Conservation (phyloP, 352 stramenopile species). For the Thalassiosira livingstoniorum region DNA sequence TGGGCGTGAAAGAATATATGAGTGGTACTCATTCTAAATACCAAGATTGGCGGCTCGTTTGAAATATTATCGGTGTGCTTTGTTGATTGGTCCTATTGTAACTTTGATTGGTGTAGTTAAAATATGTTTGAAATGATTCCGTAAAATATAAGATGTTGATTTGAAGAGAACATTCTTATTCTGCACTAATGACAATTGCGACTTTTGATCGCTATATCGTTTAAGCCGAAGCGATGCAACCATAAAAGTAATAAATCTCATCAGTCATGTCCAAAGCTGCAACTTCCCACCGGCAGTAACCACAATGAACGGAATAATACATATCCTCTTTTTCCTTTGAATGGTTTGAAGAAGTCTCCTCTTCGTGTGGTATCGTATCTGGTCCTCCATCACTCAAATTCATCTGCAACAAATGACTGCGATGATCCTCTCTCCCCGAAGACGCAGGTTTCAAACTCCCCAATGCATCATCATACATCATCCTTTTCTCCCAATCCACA, state of each 20-base stretch:
- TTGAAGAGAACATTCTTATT: too few species aligned
- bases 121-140: too few species aligned
- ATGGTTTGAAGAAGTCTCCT: conserved; percentile 8
- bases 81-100: too few species aligned
- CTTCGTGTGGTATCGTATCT: conserved; percentile 49
- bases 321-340: conserved; percentile 45
- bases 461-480: conserved; percentile 68
- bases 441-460: conserved; percentile 58
- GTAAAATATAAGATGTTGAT: too few species aligned
- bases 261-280: conserved; percentile 83
- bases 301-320: conserved; percentile 83
- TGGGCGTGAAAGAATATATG: too few species aligned
- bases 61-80: too few species aligned
- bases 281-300: conserved; percentile 78
- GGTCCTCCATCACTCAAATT: conserved; percentile 19
- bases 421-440: neutral
- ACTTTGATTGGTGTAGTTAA: too few species aligned
- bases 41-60: too few species aligned
- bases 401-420: neutral
- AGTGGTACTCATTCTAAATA: too few species aligned
- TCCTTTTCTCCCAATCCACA: conserved; percentile 75
- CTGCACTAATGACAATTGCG: too few species aligned
- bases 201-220: too few species aligned
- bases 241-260: conserved; percentile 87
- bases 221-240: conserved; percentile 80